Evolutionary conservation across 768 basidiomycete species (phyloP), one percentile per base, ranked within the genome.

Genomic region (Russula brevipes): DNA sequence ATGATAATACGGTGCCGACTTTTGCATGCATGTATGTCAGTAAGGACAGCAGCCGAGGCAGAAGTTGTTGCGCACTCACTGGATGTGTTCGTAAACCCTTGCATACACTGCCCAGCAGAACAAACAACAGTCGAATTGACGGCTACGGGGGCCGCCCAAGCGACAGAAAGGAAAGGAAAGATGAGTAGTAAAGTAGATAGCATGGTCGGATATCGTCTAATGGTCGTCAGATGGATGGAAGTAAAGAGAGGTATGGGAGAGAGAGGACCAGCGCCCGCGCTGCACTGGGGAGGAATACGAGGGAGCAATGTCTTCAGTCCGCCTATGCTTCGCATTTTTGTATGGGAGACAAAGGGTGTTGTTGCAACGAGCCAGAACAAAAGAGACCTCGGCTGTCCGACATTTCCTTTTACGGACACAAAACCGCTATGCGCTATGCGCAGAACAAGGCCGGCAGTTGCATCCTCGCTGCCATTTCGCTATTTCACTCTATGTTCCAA

Each of bases 51-150:
- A 56, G 4, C 50, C 46, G 44, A 60, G 19, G 16, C 36, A 36
- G 41, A 39, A 61, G 85, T 11, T 1, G 42, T 17, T 42, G 24
- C 88, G 76, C 69, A 82, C 81, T 71, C 42, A 82, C 81, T 71
- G 44, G 88, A 87, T 30, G 80, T 82, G 71, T 92, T 91, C 38
- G 88, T 84, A 74, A 76, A 82, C 61, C 91, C 91, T 73, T 91
- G 81, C 60, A 92, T 76, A 78, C 91, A 92, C 87, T 93, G 89
- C 69, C 90, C 90, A 72, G 90, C 87, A 88, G 89, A 78, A 80
- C 90, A 92, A 65, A 93, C 79, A 60, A 91, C 84, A 70, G 78
- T 76, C 42, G 85, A 74, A 63, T 77, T 73, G 9, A 36, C 51
- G 41, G 63, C 45, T 19, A 64, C 2, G 19, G 35, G 52, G n/a